A percentile compares a stretch with the other conserved stretches of the same genome.
Conservation (phyloP, 352 stramenopile genomes). For the Phytopythium ostracodes region DNA sequence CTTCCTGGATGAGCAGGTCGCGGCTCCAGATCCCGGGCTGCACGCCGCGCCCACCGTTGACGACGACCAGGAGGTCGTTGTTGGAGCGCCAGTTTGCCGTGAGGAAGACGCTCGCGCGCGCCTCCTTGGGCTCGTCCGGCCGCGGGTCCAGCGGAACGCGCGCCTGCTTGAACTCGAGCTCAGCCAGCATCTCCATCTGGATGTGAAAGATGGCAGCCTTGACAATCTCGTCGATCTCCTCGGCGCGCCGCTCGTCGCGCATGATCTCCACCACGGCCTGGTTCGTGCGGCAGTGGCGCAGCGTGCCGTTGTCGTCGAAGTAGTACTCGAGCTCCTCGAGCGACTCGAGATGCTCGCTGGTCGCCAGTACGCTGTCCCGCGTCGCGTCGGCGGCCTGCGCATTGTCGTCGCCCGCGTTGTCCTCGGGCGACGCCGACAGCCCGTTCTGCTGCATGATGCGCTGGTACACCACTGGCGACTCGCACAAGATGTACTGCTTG, state of each 20-base stretch:
- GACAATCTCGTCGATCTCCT: slow-evolving; percentile 75
- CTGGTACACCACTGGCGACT: slow-evolving; percentile 28
- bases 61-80: slow-evolving; percentile 58
- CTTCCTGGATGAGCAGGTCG: slow-evolving; percentile 71
- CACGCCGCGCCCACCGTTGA: slow-evolving; percentile 61
- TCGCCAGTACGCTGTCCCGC: slow-evolving; percentile 38
- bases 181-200: slow-evolving; percentile 80
- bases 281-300: slow-evolving; percentile 68
- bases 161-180: slow-evolving; percentile 71
- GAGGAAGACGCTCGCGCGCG: slow-evolving; percentile 64
- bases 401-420: slow-evolving; percentile 1
- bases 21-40: slow-evolving; percentile 80
- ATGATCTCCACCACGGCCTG: slow-evolving; percentile 76
- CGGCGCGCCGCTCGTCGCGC: slow-evolving; percentile 58
- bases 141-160: slow-evolving; percentile 55
- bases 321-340: slow-evolving; percentile 79
- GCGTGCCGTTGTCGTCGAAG: slow-evolving; percentile 61
- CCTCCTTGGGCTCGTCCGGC: slow-evolving; percentile 62
- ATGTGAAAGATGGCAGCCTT: slow-evolving; percentile 84
- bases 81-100: slow-evolving; percentile 64
- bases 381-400: slow-evolving; percentile 10
- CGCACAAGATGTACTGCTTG: slow-evolving; percentile 75
- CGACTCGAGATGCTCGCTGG: slow-evolving; percentile 58
- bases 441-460: slow-evolving; percentile 42
- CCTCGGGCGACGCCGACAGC: slow-evolving; percentile 15